A percentile compares a stretch with the other conserved stretches of the same genome.
These are phyloP conservation scores for Aspergillus incahuasiensis DNA, from an alignment of 495 filamentous ascomycete genomes.

Conservation along the genomic window DNA sequence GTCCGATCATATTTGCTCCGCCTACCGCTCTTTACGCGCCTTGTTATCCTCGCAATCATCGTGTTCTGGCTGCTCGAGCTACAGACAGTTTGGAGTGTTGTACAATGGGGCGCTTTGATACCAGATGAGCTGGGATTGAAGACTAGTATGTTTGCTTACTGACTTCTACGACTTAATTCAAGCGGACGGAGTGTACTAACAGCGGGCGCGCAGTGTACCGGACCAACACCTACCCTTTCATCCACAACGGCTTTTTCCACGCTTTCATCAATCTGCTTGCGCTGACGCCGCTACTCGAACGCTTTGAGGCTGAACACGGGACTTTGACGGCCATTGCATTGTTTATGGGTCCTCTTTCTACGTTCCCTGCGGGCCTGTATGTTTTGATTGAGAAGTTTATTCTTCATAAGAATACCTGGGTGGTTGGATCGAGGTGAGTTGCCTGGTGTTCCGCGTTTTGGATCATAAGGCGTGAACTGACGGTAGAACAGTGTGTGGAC, in stretches of 20 bases:
- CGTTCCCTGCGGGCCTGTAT: conserved; percentile 70
- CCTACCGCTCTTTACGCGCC: conserved; percentile 81
- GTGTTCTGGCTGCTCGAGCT: conserved; percentile 63
- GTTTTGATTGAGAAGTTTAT: conserved; percentile 63
- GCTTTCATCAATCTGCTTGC: conserved; percentile 72
- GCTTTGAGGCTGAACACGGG: conserved; percentile 91
- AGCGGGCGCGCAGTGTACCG: conserved; percentile 70
- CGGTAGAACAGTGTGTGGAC: conserved; percentile 71
- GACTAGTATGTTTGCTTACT: conserved; percentile 61
- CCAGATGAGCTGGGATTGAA: conserved; percentile 67
- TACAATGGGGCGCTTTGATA: conserved; percentile 70
- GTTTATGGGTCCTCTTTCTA: conserved; percentile 82
- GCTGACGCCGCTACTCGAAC: conserved; percentile 76
- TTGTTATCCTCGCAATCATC: conserved; percentile 63
- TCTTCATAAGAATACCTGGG: conserved; percentile 58
- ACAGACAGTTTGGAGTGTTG: conserved; percentile 61
- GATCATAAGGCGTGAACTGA: too few relatives aligned
- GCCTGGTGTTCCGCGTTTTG: too few relatives aligned
- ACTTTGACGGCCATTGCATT: conserved; percentile 78
- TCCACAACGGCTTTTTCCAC: conserved; percentile 79
- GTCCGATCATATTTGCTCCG: conserved; percentile 70
- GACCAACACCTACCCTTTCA: conserved; percentile 85
- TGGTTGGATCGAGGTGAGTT: conserved; percentile 79
- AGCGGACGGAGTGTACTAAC: conserved; percentile 5
- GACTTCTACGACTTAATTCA: not conserved